phyloP scores from a whole-genome alignment of 1,284 basidiomycete species.

The Cerrena zonata region DNA sequence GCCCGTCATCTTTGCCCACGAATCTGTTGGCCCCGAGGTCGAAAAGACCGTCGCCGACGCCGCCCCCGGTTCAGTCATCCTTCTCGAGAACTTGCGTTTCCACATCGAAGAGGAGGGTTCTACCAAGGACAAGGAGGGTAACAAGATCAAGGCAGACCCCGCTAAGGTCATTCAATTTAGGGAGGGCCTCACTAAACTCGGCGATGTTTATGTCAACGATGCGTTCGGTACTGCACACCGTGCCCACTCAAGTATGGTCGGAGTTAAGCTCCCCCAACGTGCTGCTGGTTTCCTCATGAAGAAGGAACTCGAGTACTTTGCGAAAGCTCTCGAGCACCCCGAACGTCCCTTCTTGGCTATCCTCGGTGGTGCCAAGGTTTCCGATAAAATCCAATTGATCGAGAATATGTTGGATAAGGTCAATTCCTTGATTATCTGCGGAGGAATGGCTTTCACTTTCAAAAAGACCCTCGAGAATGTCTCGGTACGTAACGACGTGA shows the following conservation, averaged over 20 bases:
- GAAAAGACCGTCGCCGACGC: constrained; percentile 76
- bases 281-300: constrained; percentile 96
- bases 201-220: constrained; percentile 97
- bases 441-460: constrained; percentile 99
- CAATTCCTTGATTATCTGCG: constrained; percentile 92
- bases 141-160: constrained; percentile 89
- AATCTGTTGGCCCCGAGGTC: constrained; percentile 83
- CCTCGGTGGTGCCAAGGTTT: constrained; percentile 97
- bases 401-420: constrained; percentile 99
- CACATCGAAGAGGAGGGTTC: constrained; percentile 98
- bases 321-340: constrained; percentile 92
- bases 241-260: constrained; percentile 98
- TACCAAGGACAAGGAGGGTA: constrained; percentile 85
- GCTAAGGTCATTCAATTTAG: constrained; percentile 82
- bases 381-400: constrained; percentile 98
- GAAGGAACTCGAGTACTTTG: constrained; percentile 98
- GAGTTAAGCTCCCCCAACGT: constrained; percentile 87
- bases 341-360: constrained; percentile 97
- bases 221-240: constrained; percentile 98
- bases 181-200: constrained; percentile 82
- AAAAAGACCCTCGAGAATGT: constrained; percentile 89
- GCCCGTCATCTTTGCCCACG: constrained; percentile 77
- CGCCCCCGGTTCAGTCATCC: constrained; percentile 74
- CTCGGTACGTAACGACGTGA: constrained; percentile 45
- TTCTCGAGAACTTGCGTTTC: constrained; percentile 97